These are phyloP conservation scores for Grigorovia jiainica DNA, from an alignment of 805 yeast species.

Conservation along the genomic window DNA sequence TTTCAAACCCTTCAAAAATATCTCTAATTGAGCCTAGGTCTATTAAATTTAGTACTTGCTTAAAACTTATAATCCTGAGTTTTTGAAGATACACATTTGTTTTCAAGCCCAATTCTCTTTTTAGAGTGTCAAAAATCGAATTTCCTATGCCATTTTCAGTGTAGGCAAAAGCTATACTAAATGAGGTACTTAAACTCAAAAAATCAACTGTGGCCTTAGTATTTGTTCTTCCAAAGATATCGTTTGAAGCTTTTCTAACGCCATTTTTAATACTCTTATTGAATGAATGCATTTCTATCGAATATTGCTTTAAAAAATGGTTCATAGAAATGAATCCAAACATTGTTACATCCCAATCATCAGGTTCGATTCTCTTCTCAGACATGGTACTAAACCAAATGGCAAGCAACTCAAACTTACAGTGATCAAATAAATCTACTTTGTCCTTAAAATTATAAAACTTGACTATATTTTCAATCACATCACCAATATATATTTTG, in stretches of 20 bases:
- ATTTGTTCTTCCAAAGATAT: neutral
- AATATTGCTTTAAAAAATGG: conserved; percentile 9
- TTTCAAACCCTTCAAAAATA: conserved; percentile 3
- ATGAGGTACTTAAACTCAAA: no score
- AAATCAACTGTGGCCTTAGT: no score
- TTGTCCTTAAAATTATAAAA: neutral
- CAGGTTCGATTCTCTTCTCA: neutral
- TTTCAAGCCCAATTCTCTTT: conserved; percentile 8
- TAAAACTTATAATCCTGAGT: neutral
- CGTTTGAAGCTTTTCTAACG: neutral
- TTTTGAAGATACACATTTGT: conserved; percentile 1
- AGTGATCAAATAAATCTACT: conserved; percentile 14
- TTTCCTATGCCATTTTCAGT: conserved; percentile 7
- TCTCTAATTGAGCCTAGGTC: conserved; percentile 4
- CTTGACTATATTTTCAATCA: conserved; percentile 6
- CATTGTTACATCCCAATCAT: conserved; percentile 12
- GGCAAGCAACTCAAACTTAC: conserved; percentile 16
- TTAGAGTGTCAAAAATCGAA: conserved; percentile 6
- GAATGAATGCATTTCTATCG: conserved; percentile 6
- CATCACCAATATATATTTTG: conserved; percentile 10
- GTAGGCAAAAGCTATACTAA: conserved; percentile 11
- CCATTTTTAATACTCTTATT: neutral
- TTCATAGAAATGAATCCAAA: conserved; percentile 15
- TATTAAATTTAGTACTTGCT: neutral
- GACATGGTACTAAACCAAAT: conserved; percentile 10